Evolutionary conservation across 2,329 filamentous ascomycete species (phyloP), one percentile per base, ranked within the genome.

Genomic region (Diplodia scrobiculata): DNA sequence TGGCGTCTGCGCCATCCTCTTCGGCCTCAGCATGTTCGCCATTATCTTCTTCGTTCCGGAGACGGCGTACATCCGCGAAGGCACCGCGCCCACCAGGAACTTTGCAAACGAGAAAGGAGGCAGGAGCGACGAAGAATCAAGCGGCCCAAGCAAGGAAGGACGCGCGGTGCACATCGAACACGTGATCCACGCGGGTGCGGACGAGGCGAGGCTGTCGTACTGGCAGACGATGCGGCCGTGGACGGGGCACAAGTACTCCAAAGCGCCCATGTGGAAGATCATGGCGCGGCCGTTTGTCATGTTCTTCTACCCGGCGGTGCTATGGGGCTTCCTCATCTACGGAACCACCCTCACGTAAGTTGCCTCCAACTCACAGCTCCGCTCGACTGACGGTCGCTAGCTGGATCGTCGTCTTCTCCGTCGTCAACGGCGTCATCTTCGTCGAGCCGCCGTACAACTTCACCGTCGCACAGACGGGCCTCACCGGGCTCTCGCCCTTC

Each of bases 401-500:
- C 19, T 77, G 78, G 76, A 75, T 79, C 58, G 73, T 79, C 21
- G 79, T 83, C 63, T 81, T 83, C 70, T 78, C 76, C 58, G 79
- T 84, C 50, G 79, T 83, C 66, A 81, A 83, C 70, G 79, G 79
- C 6, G 76, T 82, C 69, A 71, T 76, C 27, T 74, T 78, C 68
- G 67, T 71, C 32, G 72, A 71, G 2, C 66, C 71, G 3, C 75
- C 76, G 0, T 79, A 76, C 68, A 83, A 82, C 74, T 84, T 86
- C 72, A 77, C 76, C 21, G 77, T 82, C 9, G 78, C 79, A 10
- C 73, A 83, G 67, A 81, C 81, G 1, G 84, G 84, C 0, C 76
- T 84, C 47, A 82, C 84, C 69, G 82, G 80, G 38, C 74, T 85
- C 29, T 82, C 82, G 0, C 81, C 83, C 0, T 81, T 84, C 70